Percentiles rank a stretch among this genome's conserved stretches.
Conservation (phyloP, 108 stramenopile genomes). For the Skeletonema marinoi region DNA sequence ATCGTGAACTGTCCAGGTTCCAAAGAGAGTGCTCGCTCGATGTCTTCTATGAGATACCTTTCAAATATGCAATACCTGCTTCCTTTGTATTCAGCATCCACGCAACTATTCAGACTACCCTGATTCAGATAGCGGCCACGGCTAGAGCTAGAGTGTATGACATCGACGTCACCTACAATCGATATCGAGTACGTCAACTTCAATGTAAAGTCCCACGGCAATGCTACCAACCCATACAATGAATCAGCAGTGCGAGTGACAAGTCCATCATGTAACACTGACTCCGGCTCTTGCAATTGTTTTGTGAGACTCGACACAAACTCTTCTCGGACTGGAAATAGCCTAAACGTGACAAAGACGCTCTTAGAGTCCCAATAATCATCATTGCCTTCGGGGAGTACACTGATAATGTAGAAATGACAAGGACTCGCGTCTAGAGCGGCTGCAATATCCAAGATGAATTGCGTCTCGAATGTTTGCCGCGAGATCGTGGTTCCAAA, state of each 20-base stretch:
- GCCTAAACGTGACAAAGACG: conserved; percentile 53
- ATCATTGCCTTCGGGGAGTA: conserved; percentile 50
- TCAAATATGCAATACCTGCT: conserved; percentile 74
- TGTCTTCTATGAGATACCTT: conserved; percentile 33
- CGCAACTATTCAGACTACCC: conserved; percentile 60
- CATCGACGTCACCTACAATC: conserved; percentile 47
- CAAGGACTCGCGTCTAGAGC: conserved; percentile 61
- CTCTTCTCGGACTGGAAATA: conserved; percentile 45
- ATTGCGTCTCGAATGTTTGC: conserved; percentile 77
- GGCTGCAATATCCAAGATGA: conserved; percentile 60
- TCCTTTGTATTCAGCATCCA: conserved; percentile 12
- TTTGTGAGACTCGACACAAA: conserved; percentile 52
- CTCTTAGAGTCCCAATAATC: conserved; percentile 58
- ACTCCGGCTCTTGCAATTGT: conserved; percentile 57
- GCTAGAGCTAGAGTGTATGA: conserved; percentile 19
- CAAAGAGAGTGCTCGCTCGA: conserved; percentile 36
- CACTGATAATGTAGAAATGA: conserved; percentile 55
- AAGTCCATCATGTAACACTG: conserved; percentile 51
- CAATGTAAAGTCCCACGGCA: conserved; percentile 64
- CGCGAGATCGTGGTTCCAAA: conserved; percentile 58
- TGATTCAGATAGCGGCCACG: conserved; percentile 63
- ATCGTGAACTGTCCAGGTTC: conserved; percentile 34
- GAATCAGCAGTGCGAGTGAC: conserved; percentile 59
- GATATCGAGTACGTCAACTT: conserved; percentile 64
- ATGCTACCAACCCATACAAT: conserved; percentile 59